Evolutionary conservation across 2,329 filamentous ascomycete species (phyloP), one percentile per base, ranked within the genome.

Genomic region (Monilinia fructigena): DNA sequence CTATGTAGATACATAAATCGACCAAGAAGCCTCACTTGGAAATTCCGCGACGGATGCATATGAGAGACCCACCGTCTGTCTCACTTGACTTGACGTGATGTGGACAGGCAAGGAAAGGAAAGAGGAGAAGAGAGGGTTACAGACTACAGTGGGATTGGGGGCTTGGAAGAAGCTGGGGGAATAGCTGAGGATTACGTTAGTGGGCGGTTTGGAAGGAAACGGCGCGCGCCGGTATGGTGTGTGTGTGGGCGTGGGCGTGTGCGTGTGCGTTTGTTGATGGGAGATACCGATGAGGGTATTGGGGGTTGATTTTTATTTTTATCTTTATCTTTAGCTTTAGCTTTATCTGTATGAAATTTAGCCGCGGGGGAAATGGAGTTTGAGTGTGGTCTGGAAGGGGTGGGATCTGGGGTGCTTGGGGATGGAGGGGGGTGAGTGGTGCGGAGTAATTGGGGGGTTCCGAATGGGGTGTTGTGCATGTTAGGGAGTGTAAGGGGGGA

Each of bases 391-490:
- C 0, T 28, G 28, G 28, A 28, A 28, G 28, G 28, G 28, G 28
- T 28, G 28, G 42, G 40, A 48, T 35, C 53, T 38, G 26, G 42
- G 26, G 42, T 35, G 56, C 26, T 26, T 56, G n/a, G n/a, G 20
- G 47, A 50, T 11, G n/a, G 47, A 3, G 26, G 38, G 23, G 1
- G 4, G 23, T 20, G 28, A 60, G 23, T 48, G 45, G 56, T 60
- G 45, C 42, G 56, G 45, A 12, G 18, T 12, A 23, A 38, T 60
- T 20, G 56, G n/a, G 20, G 6, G 42, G 28, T 23, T 35, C 45
- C 56, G 56, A 26, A 50, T 50, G 20, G 20, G 56, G 28, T 50
- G 20, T 28, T 23, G 12, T 60, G n/a, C 56, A 60, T 23, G 18
- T 50, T 18, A 20, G 42, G 20, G 20, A 23, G 53, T 35, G 53